A percentile compares a stretch with the other conserved stretches of the same genome.
These are phyloP conservation scores for Neobulgaria alba DNA, from an alignment of 2,329 filamentous ascomycete species.

Conservation along the genomic window DNA sequence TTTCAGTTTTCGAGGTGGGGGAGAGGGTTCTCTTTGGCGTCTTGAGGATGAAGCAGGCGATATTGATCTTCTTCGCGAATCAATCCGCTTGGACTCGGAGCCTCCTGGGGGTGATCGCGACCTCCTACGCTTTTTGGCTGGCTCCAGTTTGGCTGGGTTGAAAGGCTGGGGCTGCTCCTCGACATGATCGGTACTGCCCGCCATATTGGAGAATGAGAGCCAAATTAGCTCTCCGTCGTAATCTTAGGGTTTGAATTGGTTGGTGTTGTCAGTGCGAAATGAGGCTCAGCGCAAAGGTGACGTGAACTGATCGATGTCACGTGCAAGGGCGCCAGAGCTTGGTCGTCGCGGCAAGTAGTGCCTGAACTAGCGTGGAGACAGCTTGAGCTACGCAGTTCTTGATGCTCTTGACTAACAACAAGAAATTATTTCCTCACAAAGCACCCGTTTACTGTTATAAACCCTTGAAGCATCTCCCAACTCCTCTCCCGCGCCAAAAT, in stretches of 20 bases:
- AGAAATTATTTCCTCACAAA: not conserved
- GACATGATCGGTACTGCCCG: constrained; percentile 20
- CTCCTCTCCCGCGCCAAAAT: not conserved
- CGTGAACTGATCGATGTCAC: constrained; percentile 1
- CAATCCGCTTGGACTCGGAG: constrained; percentile 21
- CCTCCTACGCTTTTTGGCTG: constrained; percentile 34
- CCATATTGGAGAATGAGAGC: constrained; percentile 26
- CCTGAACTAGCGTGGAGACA: not conserved
- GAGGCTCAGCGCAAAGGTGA: no score
- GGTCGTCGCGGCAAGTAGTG: not conserved
- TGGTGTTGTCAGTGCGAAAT: no score
- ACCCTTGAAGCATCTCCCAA: no score
- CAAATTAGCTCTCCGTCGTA: not conserved
- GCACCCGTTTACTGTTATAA: no score
- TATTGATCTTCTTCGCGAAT: constrained; percentile 18
- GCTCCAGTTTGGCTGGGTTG: constrained; percentile 34
- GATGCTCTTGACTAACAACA: constrained; percentile 1
- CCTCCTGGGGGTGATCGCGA: constrained; percentile 29
- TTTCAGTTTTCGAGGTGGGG: constrained; percentile 54
- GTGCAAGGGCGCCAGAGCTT: not conserved
- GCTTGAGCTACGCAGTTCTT: no score
- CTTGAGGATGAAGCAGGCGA: constrained; percentile 21
- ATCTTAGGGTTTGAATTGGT: no score
- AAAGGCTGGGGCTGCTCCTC: constrained; percentile 34
- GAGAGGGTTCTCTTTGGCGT: constrained; percentile 21